phyloP scores from a whole-genome alignment of 129 eudicot species.

The Flaveria brownii region DNA sequence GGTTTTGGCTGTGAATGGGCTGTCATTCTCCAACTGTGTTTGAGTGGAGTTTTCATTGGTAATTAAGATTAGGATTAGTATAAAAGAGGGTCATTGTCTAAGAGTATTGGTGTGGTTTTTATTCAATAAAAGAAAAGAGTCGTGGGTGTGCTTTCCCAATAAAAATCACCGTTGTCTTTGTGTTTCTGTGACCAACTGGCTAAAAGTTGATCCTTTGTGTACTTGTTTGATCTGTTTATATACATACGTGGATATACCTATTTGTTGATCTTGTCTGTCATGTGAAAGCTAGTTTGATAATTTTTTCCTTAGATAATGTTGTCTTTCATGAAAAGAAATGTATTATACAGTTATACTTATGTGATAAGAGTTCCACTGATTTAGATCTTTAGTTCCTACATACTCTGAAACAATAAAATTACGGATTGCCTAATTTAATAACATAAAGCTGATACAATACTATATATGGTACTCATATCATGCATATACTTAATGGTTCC shows the following conservation, averaged over 20 bases:
- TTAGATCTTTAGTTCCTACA: not conserved
- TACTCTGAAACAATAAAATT: not conserved
- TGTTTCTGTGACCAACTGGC: too few relatives aligned
- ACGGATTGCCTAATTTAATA: not conserved
- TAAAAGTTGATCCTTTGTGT: too few relatives aligned
- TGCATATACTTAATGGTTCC: slow-evolving; percentile 17
- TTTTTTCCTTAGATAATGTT: not conserved
- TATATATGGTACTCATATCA: slow-evolving; percentile 7
- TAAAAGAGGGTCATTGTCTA: too few relatives aligned
- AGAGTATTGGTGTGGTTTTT: too few relatives aligned
- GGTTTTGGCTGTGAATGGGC: too few relatives aligned
- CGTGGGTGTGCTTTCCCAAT: too few relatives aligned
- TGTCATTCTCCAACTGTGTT: too few relatives aligned
- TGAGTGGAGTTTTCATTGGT: too few relatives aligned
- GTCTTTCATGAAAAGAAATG: not conserved
- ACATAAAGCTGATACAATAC: slow-evolving; percentile 1
- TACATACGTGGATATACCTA: not conserved
- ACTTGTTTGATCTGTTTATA: not conserved
- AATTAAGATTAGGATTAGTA: too few relatives aligned
- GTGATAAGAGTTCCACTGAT: not conserved
- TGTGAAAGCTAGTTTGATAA: slow-evolving; percentile 18
- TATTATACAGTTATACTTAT: not conserved
- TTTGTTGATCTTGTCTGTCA: not conserved
- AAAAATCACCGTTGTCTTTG: too few relatives aligned
- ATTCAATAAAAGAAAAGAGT: too few relatives aligned